A percentile compares a stretch with the other conserved stretches of the same genome.
Evolutionary conservation across 2,329 filamentous ascomycete species (phyloP).

Genomic region (Coniella vitis): DNA sequence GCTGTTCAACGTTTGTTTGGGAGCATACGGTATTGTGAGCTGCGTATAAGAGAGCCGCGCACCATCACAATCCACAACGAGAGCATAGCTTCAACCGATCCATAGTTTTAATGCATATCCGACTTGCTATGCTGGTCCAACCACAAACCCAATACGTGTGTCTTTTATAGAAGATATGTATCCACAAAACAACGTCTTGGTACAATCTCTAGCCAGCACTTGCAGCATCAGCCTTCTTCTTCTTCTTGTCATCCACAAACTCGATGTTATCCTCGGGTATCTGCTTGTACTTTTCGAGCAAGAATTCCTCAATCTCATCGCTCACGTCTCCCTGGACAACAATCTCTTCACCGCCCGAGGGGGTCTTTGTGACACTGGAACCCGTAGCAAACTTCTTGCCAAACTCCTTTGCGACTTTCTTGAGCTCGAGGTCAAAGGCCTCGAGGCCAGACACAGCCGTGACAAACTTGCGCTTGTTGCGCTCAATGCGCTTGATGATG

Average conservation of each 20-base stretch:
- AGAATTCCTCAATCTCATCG: conserved; percentile 86
- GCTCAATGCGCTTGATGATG: conserved; percentile 92
- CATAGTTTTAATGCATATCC: too few relatives aligned
- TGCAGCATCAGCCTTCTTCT: conserved; percentile 54
- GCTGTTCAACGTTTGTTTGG: too few relatives aligned
- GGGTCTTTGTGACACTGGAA: conserved; percentile 81
- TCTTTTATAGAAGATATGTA: not conserved
- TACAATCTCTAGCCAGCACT: conserved; percentile 20
- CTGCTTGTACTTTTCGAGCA: conserved; percentile 80
- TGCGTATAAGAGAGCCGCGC: too few relatives aligned
- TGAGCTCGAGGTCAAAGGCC: conserved; percentile 83
- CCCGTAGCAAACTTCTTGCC: conserved; percentile 99
- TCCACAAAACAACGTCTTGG: not conserved
- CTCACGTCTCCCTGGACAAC: conserved; percentile 96
- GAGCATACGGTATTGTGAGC: too few relatives aligned
- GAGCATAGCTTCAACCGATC: too few relatives aligned
- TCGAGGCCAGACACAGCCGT: conserved; percentile 89
- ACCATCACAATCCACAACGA: too few relatives aligned
- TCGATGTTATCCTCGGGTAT: conserved; percentile 96
- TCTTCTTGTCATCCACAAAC: conserved; percentile 91
- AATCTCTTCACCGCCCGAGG: conserved; percentile 86
- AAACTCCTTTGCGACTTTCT: conserved; percentile 90
- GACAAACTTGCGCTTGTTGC: conserved; percentile 96
- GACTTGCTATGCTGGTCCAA: too few relatives aligned
- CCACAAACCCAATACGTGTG: not conserved